Base-by-base conservation (phyloP, 805 yeast species). In the Yamadazyma kitorensis region DNA sequence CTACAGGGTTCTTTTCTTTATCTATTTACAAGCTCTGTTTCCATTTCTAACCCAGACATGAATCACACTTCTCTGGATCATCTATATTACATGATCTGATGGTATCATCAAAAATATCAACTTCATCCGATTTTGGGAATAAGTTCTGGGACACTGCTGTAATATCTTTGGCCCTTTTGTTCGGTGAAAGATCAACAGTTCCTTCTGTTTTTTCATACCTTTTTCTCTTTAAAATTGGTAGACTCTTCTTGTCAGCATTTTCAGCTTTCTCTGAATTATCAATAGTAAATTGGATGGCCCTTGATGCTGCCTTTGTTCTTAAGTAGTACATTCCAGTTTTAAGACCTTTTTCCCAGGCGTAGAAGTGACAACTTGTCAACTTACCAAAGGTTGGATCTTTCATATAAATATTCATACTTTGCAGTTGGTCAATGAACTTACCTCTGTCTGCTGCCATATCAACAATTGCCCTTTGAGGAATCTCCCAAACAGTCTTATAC, bases 401-500 rank as follows among this genome's bases (percentile, higher is more conserved):
- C 43, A 66, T 43, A 42, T 61, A 52, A 27, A 66, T 64, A 37
- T 66, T 66, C 64, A 62, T 64, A 34, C 78, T 72, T 41, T 64
- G 72, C 56, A 57, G 62, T 41, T 67, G 74, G 49, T 78, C 84
- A 43, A 83, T 70, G 54, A 76, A 83, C 6, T 84, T 78, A 15
- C 82, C 82, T 50, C 86, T 70, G 53, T 76, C 89, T 13, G 84
- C 83, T 21, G 95, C 87, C 87, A 89, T 75, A 47, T 88, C 95
- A 41, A 91, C 82, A 40, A 91, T 75, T 8, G 73, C 70, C 61
- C 78, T 83, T 61, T 91, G 98, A 30, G 95, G 78, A 29, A 91
- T 76, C 62, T 91, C 98, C 98, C 98, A 91, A 7, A 88, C 96
- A 0, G 98, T 91, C 60, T 82, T 86, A 67, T 89, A 88, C n/a